These are phyloP conservation scores for Conoideocrella luteorostrata DNA, from an alignment of 2,329 filamentous ascomycete genomes.

Conservation along the genomic window DNA sequence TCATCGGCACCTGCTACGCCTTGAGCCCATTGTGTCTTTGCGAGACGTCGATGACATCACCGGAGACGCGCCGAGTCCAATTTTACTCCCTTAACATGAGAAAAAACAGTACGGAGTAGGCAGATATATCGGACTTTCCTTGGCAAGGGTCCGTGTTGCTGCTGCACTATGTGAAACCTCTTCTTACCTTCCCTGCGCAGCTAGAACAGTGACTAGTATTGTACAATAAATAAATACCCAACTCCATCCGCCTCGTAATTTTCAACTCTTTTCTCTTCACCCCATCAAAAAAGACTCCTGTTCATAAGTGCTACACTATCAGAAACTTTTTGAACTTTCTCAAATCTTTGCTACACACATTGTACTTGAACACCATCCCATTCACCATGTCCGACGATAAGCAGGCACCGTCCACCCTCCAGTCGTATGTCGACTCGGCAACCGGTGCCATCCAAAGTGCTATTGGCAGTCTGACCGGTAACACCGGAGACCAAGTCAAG, in stretches of 20 bases:
- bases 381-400: slow-evolving; percentile 24
- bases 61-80: not conserved
- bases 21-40: not conserved
- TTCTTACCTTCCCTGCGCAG: not conserved
- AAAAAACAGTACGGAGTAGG: too few relatives aligned
- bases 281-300: not conserved
- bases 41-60: slow-evolving; percentile 8
- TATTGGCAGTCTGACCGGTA: slow-evolving; percentile 68
- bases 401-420: slow-evolving; percentile 59
- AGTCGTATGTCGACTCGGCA: slow-evolving; percentile 70
- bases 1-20: not conserved
- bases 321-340: not conserved
- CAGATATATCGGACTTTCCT: not conserved
- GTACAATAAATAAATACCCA: slow-evolving; percentile 2
- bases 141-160: not conserved
- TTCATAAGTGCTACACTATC: not conserved
- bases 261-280: not conserved
- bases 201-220: too few relatives aligned
- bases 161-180: not conserved
- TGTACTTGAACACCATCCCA: not conserved
- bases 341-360: not conserved
- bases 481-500: slow-evolving; percentile 57
- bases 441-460: slow-evolving; percentile 66
- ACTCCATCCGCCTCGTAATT: not conserved
- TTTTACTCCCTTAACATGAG: not conserved